Evolutionary conservation across 2,329 filamentous ascomycete species (phyloP).

Genomic region (Alternaria angustiovoidea): DNA sequence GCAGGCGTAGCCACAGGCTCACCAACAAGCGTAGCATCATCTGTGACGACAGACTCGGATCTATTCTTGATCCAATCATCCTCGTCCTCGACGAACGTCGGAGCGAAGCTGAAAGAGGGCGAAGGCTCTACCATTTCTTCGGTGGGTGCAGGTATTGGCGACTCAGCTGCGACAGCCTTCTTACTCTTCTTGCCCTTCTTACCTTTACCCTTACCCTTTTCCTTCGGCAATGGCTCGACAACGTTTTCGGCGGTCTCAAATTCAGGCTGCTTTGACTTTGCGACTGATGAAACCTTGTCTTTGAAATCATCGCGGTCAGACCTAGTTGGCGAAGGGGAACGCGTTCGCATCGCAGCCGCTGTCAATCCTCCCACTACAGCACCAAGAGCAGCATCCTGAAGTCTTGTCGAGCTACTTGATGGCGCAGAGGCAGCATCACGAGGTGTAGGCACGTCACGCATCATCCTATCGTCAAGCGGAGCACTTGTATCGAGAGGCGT

Average conservation of each 20-base stretch:
- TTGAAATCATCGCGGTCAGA: slow-evolving; percentile 26
- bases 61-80: slow-evolving; percentile 41
- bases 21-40: slow-evolving; percentile 45
- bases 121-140: slow-evolving; percentile 15
- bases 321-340: slow-evolving; percentile 25
- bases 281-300: slow-evolving; percentile 13
- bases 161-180: slow-evolving; percentile 28
- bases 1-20: slow-evolving; percentile 28
- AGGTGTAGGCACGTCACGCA: slow-evolving; percentile 21
- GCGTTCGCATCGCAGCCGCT: slow-evolving; percentile 25
- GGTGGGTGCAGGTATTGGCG: slow-evolving; percentile 2
- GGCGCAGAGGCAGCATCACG: slow-evolving; percentile 27
- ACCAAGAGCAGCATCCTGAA: slow-evolving; percentile 42
- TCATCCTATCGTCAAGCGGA: slow-evolving; percentile 35
- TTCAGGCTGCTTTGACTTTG: slow-evolving; percentile 15
- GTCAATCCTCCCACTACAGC: slow-evolving; percentile 37
- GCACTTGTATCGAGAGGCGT: slow-evolving; percentile 36
- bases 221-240: slow-evolving; percentile 24
- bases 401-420: slow-evolving; percentile 30
- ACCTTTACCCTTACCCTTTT: slow-evolving; percentile 35
- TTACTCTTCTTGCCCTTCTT: slow-evolving; percentile 43
- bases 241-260: slow-evolving; percentile 13
- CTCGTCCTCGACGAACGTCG: slow-evolving; percentile 43
- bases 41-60: slow-evolving; percentile 34
- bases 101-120: slow-evolving; percentile 23